These are phyloP conservation scores for Penicillium manginii DNA, from an alignment of 495 filamentous ascomycete species.

Conservation along the genomic window DNA sequence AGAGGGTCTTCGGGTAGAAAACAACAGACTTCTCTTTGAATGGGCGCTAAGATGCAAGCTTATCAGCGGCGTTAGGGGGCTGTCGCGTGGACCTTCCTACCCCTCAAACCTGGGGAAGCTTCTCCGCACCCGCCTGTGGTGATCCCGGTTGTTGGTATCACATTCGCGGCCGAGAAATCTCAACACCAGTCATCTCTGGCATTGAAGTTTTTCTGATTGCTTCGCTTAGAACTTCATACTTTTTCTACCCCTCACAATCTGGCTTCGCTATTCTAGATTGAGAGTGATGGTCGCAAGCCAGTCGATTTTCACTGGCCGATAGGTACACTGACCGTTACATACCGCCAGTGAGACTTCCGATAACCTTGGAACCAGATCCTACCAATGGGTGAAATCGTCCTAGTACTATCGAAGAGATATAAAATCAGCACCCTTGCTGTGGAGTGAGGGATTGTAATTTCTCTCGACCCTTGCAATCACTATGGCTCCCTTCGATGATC, in stretches of 20 bases:
- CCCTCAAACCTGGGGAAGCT: slow-evolving; percentile 20
- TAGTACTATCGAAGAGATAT: background rate
- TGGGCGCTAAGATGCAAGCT: background rate
- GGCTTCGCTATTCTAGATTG: slow-evolving; percentile 5
- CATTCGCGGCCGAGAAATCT: background rate
- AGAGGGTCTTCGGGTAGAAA: too few species aligned
- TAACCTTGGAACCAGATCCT: background rate
- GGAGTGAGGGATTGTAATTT: too few species aligned
- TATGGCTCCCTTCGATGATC: slow-evolving; percentile 28
- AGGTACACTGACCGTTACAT: background rate
- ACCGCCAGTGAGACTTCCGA: background rate
- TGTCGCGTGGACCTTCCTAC: slow-evolving; percentile 36
- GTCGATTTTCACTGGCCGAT: slow-evolving; percentile 20
- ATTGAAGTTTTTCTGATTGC: background rate
- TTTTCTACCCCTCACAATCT: slow-evolving; percentile 6
- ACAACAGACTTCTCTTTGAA: background rate
- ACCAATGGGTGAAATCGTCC: too few species aligned
- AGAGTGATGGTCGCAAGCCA: slow-evolving; percentile 5
- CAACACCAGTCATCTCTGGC: background rate
- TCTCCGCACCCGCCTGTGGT: slow-evolving; percentile 20
- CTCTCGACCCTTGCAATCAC: background rate
- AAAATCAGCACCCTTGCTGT: background rate
- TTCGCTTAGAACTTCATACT: slow-evolving; percentile 29
- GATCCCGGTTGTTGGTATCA: slow-evolving; percentile 1
- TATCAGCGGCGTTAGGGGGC: background rate